phyloP scores from a whole-genome alignment of 2,329 filamentous ascomycete species.

The Ceratocystis colombiana region DNA sequence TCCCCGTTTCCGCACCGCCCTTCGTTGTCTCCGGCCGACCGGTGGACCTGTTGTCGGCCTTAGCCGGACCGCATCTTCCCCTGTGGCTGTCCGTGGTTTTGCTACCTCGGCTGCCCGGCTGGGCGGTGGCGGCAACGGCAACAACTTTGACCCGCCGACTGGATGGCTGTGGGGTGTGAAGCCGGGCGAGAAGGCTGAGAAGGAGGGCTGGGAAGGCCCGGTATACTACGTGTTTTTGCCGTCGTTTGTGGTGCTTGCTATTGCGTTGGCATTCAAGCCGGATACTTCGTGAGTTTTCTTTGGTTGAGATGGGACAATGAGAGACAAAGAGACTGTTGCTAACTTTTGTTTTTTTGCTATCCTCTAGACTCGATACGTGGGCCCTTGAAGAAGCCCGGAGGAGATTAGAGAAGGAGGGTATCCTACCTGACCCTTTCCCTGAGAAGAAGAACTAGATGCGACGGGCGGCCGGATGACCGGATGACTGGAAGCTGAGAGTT shows the following conservation, averaged over 20 bases:
- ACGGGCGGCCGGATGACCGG: slow-evolving; percentile 14
- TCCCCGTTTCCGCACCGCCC: slow-evolving; percentile 3
- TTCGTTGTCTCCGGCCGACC: slow-evolving; percentile 2
- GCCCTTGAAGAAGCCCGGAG: slow-evolving; percentile 92
- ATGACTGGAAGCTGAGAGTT: not conserved
- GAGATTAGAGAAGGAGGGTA: slow-evolving; percentile 90
- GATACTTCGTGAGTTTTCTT: slow-evolving; percentile 79
- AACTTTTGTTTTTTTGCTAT: not conserved
- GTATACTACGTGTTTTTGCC: slow-evolving; percentile 80
- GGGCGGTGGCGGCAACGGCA: slow-evolving; percentile 45
- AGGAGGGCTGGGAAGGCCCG: slow-evolving; percentile 89
- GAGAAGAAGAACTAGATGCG: slow-evolving; percentile 43
- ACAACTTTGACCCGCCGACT: slow-evolving; percentile 77
- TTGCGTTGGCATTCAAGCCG: slow-evolving; percentile 92
- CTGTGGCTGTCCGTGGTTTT: slow-evolving; percentile 8
- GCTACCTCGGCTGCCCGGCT: slow-evolving; percentile 30
- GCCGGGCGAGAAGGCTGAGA: slow-evolving; percentile 89
- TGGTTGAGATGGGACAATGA: slow-evolving; percentile 7
- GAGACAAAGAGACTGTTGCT: not conserved
- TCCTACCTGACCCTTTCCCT: slow-evolving; percentile 66
- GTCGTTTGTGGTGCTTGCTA: slow-evolving; percentile 58
- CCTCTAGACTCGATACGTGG: slow-evolving; percentile 90
- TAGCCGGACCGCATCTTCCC: not conserved
- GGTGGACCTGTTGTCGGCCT: not conserved
- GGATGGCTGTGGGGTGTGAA: slow-evolving; percentile 93